Percentiles rank a stretch among this genome's conserved stretches.
Evolutionary conservation across 257 asterid species (phyloP).

Genomic region (Solanum tarapatanum): DNA sequence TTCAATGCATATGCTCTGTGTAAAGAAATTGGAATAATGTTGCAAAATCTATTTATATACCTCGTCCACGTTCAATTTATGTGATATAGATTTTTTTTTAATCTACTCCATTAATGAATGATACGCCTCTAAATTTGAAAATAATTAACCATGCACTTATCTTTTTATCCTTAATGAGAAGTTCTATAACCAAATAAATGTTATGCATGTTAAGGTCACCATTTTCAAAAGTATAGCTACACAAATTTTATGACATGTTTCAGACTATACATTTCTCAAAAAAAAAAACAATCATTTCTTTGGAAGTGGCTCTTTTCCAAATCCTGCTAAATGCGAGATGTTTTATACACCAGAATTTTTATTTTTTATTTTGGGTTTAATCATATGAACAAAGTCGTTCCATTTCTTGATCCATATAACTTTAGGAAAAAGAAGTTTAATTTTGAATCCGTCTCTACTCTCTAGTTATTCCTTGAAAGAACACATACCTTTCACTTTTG

Average conservation of each 20-base stretch:
- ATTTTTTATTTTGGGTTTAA: not conserved
- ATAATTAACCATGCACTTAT: not conserved
- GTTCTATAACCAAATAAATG: not conserved
- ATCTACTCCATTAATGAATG: not conserved
- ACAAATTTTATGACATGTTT: not conserved
- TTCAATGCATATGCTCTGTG: not conserved
- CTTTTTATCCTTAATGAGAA: not conserved
- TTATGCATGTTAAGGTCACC: not conserved
- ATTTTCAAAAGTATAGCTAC: not conserved
- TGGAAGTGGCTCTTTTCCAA: fast-evolving
- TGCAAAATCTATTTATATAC: not conserved
- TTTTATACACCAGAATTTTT: fast-evolving
- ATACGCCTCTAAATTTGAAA: not conserved
- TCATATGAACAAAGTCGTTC: not conserved
- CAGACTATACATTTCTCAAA: fast-evolving
- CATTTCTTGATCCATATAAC: not conserved
- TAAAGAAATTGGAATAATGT: too few relatives aligned
- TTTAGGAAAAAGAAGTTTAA: not conserved
- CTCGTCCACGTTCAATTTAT: not conserved
- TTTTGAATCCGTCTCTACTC: not conserved
- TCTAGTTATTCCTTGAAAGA: not conserved
- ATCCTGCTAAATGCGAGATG: not conserved
- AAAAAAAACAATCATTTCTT: not conserved
- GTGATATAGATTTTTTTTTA: not conserved
- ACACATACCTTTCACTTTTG: too few relatives aligned